Conservation (phyloP, 495 filamentous ascomycete species). For the Neurospora sp. region DNA sequence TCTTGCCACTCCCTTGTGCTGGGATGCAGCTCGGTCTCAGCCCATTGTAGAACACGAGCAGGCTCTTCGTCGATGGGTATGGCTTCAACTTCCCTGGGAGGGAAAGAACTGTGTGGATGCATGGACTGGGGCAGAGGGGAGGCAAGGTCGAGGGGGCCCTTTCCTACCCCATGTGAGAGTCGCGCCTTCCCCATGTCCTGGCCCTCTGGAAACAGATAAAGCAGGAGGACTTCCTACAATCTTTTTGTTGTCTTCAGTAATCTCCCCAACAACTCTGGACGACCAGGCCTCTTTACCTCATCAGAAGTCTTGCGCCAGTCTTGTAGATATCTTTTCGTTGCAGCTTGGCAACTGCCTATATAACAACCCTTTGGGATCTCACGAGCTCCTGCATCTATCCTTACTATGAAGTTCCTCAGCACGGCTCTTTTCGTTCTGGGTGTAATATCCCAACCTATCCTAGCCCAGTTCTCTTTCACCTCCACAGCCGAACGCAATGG, state of each 20-base stretch:
- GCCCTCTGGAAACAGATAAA: not conserved
- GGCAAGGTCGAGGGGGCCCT: not conserved
- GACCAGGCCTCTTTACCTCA: not conserved
- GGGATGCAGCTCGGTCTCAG: not conserved
- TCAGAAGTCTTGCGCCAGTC: not conserved
- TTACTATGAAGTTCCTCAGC: slow-evolving; percentile 7
- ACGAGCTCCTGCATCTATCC: not conserved
- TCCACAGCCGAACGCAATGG: slow-evolving; percentile 16
- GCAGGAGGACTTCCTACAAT: not conserved
- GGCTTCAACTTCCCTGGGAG: not conserved
- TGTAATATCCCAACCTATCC: slow-evolving; percentile 6
- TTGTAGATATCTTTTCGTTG: not conserved
- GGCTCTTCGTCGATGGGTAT: not conserved
- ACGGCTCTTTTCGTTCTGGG: slow-evolving; percentile 8
- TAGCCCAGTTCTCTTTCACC: slow-evolving; percentile 15
- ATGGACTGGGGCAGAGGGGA: not conserved
- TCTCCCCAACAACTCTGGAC: not conserved
- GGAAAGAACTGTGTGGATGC: not conserved
- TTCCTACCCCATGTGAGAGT: not conserved
- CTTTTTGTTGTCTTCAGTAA: not conserved
- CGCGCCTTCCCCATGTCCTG: not conserved
- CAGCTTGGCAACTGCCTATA: not conserved
- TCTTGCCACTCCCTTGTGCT: not conserved
- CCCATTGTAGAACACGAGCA: not conserved
- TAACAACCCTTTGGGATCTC: not conserved